Evolutionary conservation across 768 basidiomycete species (phyloP).

Genomic region (Lepiota brunneoincarnata): DNA sequence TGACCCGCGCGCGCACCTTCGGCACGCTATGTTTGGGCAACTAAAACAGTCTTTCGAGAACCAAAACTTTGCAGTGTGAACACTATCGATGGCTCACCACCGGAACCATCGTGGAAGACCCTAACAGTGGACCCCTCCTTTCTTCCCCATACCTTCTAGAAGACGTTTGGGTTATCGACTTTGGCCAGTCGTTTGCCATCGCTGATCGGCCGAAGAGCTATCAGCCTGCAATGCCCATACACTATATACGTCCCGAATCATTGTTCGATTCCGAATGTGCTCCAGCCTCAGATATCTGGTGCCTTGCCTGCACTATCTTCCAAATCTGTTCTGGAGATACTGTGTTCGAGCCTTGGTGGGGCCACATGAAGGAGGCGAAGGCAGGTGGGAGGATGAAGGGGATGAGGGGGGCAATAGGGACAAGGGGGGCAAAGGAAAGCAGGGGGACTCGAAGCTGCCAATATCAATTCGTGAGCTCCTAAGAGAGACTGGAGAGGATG

Average conservation of each 20-base stretch:
- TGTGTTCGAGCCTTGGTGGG: conserved; percentile 38
- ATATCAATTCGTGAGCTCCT: conserved; percentile 17
- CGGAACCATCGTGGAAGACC: no score
- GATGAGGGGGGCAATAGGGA: conserved; percentile 25
- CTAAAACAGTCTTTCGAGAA: no score
- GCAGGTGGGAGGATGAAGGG: conserved; percentile 40
- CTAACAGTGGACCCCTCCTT: no score
- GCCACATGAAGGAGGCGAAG: conserved; percentile 31
- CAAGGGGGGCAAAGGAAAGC: conserved; percentile 20
- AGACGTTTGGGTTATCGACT: conserved; percentile 30
- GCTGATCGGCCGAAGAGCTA: conserved; percentile 24
- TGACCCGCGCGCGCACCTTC: no score
- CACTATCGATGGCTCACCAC: no score
- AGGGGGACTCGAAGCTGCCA: conserved; percentile 15
- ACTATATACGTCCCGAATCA: conserved; percentile 34
- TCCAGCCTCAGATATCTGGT: conserved; percentile 36
- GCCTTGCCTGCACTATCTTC: conserved; percentile 39
- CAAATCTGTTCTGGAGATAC: conserved; percentile 39
- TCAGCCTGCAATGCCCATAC: conserved; percentile 25
- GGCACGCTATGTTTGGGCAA: no score
- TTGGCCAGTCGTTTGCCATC: conserved; percentile 33
- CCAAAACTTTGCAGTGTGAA: no score
- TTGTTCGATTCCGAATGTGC: conserved; percentile 28
- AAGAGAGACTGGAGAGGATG: conserved; percentile 24
- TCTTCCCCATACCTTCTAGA: no score